Percentiles rank a stretch among this genome's conserved stretches.
Evolutionary conservation across 2,329 filamentous ascomycete species (phyloP).

Genomic region (Fusarium sp.): DNA sequence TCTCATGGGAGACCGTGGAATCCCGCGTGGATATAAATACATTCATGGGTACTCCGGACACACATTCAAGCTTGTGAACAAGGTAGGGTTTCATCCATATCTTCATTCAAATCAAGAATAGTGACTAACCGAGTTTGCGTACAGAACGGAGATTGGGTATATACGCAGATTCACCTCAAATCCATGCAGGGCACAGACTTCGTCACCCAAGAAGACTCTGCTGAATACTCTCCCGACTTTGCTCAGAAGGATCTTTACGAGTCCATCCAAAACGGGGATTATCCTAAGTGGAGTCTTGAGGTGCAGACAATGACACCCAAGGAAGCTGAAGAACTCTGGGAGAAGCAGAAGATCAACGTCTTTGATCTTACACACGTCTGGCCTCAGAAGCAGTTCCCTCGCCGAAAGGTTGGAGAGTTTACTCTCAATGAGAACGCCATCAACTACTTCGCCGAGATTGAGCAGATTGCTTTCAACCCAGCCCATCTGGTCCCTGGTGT

Average conservation of each 20-base stretch:
- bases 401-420: conserved; percentile 69
- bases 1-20: conserved; percentile 69
- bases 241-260: conserved; percentile 41
- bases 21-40: conserved; percentile 64
- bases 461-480: conserved; percentile 76
- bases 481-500: conserved; percentile 74
- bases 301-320: conserved; percentile 57
- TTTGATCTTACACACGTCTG: conserved; percentile 74
- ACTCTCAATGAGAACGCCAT: conserved; percentile 75
- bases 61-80: conserved; percentile 21
- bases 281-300: conserved; percentile 67
- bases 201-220: conserved; percentile 27
- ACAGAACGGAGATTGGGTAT: conserved; percentile 16
- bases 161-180: conserved; percentile 31
- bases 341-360: conserved; percentile 61
- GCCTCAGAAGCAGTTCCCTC: conserved; percentile 35
- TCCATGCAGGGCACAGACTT: conserved; percentile 36
- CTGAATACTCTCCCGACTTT: conserved; percentile 19
- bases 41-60: conserved; percentile 33
- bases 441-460: conserved; percentile 74
- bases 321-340: conserved; percentile 44
- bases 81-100: not conserved
- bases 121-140: not conserved
- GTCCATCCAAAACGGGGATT: conserved; percentile 52
- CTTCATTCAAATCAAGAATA: no score